A percentile compares a stretch with the other conserved stretches of the same genome.
phyloP scores from a whole-genome alignment of 768 basidiomycete species.

The Psilocybe azurescens region DNA sequence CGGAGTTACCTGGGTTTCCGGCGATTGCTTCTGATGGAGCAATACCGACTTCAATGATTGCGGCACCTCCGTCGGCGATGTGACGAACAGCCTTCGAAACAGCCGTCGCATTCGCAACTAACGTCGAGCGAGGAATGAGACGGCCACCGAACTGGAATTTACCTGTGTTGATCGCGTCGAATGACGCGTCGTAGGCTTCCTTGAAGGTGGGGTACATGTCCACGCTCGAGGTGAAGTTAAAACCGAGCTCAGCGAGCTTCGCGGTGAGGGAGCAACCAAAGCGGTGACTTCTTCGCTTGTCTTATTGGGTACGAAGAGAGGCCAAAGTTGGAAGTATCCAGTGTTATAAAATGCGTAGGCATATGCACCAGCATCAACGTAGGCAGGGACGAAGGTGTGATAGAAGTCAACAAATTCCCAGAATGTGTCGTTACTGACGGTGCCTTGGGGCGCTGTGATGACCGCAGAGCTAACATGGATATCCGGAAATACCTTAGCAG shows the following conservation, averaged over 20 bases:
- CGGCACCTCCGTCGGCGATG: background rate
- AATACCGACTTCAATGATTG: constrained; percentile 1
- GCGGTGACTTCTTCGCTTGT: background rate
- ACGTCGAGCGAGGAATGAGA: background rate
- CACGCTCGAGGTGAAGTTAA: background rate
- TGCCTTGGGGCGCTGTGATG: background rate
- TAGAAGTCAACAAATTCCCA: background rate
- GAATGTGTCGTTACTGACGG: background rate
- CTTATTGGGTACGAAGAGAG: background rate
- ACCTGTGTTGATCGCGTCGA: background rate
- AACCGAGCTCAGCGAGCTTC: background rate
- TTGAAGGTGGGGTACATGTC: constrained; percentile 2
- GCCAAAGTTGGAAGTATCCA: background rate
- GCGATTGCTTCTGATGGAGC: background rate
- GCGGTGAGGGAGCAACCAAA: constrained; percentile 1
- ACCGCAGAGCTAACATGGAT: background rate
- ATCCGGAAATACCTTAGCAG: background rate
- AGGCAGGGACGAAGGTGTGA: background rate
- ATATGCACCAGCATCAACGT: background rate
- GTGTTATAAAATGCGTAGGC: background rate
- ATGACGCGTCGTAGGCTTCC: background rate
- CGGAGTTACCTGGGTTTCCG: background rate
- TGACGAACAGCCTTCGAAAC: background rate
- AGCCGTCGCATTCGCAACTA: background rate
- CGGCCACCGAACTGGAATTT: constrained; percentile 4